Percentiles rank a stretch among this genome's conserved stretches.
phyloP scores from a whole-genome alignment of 202 grass and related monocot species.

The Digitaria exilis region DNA sequence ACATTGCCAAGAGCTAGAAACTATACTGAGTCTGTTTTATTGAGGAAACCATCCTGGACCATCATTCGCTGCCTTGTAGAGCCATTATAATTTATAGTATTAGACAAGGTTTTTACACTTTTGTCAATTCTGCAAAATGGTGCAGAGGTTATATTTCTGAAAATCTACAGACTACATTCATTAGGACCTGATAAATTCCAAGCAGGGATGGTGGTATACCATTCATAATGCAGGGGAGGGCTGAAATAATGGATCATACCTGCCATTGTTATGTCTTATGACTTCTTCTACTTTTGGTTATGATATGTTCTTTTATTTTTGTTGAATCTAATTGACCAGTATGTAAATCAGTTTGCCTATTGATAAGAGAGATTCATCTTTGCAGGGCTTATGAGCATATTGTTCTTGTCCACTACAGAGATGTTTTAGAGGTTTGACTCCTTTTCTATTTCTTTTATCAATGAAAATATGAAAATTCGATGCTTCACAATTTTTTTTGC shows the following conservation, averaged over 20 bases:
- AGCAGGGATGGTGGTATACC: not conserved
- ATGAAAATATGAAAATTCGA: not conserved
- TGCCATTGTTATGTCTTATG: not conserved
- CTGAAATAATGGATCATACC: slow-evolving; percentile 11
- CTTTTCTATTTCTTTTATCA: slow-evolving; percentile 29
- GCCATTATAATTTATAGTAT: slow-evolving; percentile 4
- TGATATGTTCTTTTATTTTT: slow-evolving; percentile 30
- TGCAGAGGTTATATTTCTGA: slow-evolving; percentile 2
- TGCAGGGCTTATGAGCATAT: slow-evolving; percentile 95
- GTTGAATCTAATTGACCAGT: not conserved
- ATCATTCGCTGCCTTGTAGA: not conserved
- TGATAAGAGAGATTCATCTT: slow-evolving; percentile 43
- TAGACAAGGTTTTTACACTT: not conserved
- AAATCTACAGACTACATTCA: not conserved
- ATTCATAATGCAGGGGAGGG: slow-evolving; percentile 2
- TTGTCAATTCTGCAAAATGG: slow-evolving; percentile 7
- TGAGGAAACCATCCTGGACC: not conserved
- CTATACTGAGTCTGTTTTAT: not conserved
- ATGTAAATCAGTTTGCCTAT: not conserved
- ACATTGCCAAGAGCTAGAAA: slow-evolving; percentile 29
- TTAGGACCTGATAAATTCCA: slow-evolving; percentile 2
- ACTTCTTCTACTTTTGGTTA: slow-evolving; percentile 10
- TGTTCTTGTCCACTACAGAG: slow-evolving; percentile 95
- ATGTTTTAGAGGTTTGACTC: slow-evolving; percentile 65
- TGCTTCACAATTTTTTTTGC: slow-evolving; percentile 1